phyloP scores from a whole-genome alignment of 306 rosid genomes.

The Alnus rubra region DNA sequence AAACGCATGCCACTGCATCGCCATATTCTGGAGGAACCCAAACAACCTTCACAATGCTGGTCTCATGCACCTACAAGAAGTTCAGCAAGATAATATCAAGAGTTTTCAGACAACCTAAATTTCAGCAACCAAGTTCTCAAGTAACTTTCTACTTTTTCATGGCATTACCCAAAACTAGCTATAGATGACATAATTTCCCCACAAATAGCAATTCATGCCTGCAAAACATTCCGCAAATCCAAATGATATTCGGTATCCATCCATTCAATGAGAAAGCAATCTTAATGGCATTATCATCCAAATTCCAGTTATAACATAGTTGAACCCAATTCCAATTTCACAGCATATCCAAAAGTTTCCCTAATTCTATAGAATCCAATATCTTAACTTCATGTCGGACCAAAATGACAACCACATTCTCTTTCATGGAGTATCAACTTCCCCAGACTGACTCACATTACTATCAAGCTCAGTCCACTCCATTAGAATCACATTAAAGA shows the following conservation, averaged over 20 bases:
- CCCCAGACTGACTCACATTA: neutral
- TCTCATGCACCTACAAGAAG: slow-evolving; percentile 51
- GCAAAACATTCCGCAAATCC: neutral
- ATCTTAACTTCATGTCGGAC: neutral
- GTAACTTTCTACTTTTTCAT: neutral
- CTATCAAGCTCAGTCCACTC: neutral
- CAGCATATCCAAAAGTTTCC: neutral
- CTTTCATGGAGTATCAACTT: neutral
- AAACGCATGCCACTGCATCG: slow-evolving; percentile 80
- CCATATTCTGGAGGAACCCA: slow-evolving; percentile 91
- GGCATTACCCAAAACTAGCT: neutral
- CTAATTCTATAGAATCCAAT: neutral
- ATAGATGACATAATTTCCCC: neutral
- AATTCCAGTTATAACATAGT: neutral
- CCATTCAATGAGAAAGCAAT: neutral
- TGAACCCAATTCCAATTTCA: neutral
- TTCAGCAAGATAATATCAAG: neutral
- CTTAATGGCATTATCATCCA: neutral
- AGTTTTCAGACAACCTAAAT: neutral
- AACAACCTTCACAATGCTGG: slow-evolving; percentile 56
- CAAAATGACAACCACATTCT: neutral
- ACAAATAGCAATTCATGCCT: neutral
- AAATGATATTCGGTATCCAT: neutral
- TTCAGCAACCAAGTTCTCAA: neutral
- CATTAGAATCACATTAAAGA: neutral